phyloP scores from a whole-genome alignment of 352 stramenopile species.

The Elongisporangium senticosum region DNA sequence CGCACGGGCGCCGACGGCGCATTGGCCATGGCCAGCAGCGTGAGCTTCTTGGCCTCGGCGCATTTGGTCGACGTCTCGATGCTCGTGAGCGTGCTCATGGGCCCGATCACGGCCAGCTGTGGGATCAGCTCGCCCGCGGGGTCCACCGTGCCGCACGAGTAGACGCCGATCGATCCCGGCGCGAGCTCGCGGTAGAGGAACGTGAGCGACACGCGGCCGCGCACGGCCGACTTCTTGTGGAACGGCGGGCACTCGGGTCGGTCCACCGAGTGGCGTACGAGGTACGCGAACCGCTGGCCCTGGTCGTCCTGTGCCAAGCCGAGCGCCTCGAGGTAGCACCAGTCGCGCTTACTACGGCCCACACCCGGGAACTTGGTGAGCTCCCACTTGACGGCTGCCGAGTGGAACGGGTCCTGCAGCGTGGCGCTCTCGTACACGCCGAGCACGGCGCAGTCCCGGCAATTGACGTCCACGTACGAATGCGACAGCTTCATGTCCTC shows the following conservation, averaged over 20 bases:
- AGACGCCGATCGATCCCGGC: constrained; percentile 15
- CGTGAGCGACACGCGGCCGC: constrained; percentile 17
- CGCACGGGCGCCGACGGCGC: background rate
- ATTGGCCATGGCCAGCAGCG: constrained; percentile 17
- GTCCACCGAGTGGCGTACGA: constrained; percentile 25
- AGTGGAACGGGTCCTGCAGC: constrained; percentile 38
- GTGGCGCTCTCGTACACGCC: constrained; percentile 12
- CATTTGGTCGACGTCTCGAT: constrained; percentile 7
- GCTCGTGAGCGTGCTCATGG: constrained; percentile 5
- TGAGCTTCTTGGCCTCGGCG: constrained; percentile 26
- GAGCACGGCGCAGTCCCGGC: constrained; percentile 19
- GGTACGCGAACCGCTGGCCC: constrained; percentile 26
- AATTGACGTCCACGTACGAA: constrained; percentile 12
- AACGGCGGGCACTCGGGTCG: constrained; percentile 21
- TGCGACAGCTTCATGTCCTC: constrained; percentile 12
- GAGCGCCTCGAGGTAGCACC: constrained; percentile 27
- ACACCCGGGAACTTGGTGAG: constrained; percentile 9
- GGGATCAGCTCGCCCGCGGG: constrained; percentile 10
- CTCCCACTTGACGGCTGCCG: constrained; percentile 45
- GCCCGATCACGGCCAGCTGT: constrained; percentile 19
- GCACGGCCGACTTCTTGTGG: constrained; percentile 9
- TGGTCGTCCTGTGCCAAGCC: constrained; percentile 13
- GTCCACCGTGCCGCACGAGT: constrained; percentile 15
- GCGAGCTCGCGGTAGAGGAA: constrained; percentile 16
- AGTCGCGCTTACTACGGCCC: constrained; percentile 24